Conservation (phyloP, 1,284 basidiomycete species). For the Ustilago trichophora region DNA sequence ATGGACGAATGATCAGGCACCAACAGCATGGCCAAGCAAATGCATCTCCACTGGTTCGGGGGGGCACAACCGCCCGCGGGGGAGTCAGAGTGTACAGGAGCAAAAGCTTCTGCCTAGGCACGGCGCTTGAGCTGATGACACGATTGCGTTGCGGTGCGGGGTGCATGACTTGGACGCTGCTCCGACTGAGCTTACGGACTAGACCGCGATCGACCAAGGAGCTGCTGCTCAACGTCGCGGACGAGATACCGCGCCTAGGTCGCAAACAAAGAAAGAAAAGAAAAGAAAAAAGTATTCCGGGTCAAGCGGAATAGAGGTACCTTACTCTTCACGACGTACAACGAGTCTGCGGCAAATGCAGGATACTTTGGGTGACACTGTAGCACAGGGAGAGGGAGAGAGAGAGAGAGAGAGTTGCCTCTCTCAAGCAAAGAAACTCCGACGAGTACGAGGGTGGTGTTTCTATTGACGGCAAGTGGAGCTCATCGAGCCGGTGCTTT, state of each 20-base stretch:
- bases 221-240: neutral
- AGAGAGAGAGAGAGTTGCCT: too few relatives aligned
- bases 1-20: neutral
- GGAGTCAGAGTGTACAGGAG: neutral
- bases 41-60: neutral
- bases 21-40: neutral
- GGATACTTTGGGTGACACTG: too few relatives aligned
- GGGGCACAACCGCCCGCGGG: slow-evolving; percentile 1
- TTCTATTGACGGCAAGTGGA: neutral
- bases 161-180: slow-evolving; percentile 9
- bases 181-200: slow-evolving; percentile 1
- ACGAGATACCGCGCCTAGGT: neutral
- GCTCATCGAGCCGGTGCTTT: slow-evolving; percentile 1
- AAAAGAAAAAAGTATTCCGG: neutral
- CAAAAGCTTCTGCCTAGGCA: neutral
- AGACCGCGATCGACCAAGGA: neutral
- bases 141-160: slow-evolving; percentile 3
- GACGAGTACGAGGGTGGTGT: too few relatives aligned
- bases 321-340: too few relatives aligned
- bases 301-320: neutral
- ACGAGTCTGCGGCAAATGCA: too few relatives aligned
- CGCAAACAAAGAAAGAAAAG: too few relatives aligned
- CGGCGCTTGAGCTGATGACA: neutral
- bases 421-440: too few relatives aligned
- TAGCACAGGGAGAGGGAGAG: too few relatives aligned